Percentiles rank a stretch among this genome's conserved stretches.
phyloP scores from a whole-genome alignment of 2,329 filamentous ascomycete genomes.

The Calonectria fujianensis region DNA sequence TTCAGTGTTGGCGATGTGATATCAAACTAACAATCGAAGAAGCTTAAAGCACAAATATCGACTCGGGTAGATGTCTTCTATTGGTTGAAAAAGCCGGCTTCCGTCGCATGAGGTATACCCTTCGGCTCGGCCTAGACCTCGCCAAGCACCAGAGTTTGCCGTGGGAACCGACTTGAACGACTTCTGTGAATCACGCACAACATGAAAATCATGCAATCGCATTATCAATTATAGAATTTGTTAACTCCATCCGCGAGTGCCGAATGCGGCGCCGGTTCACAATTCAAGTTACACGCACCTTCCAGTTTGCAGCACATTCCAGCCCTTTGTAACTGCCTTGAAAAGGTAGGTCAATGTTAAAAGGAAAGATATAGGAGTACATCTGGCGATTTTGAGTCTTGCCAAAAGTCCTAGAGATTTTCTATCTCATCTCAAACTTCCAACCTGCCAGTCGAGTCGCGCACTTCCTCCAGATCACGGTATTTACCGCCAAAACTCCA shows the following conservation, averaged over 20 bases:
- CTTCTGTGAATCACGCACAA: neutral
- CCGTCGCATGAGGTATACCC: neutral
- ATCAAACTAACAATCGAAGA: too few relatives aligned
- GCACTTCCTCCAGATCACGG: neutral
- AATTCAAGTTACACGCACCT: constrained; percentile 19
- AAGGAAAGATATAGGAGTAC: constrained; percentile 15
- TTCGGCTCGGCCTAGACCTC: neutral
- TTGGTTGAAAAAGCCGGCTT: constrained; percentile 2
- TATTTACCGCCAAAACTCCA: neutral
- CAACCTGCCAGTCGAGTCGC: neutral
- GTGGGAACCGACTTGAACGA: neutral
- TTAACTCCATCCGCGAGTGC: constrained; percentile 36
- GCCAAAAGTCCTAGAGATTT: too few relatives aligned
- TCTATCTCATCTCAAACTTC: neutral
- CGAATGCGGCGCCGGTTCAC: constrained; percentile 11
- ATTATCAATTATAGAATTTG: constrained; percentile 19
- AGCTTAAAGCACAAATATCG: neutral
- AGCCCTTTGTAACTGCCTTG: neutral
- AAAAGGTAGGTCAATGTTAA: neutral
- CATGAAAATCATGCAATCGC: neutral
- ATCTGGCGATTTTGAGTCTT: neutral
- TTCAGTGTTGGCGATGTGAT: neutral
- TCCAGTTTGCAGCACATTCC: neutral
- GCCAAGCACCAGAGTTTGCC: neutral
- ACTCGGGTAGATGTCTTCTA: neutral